Evolutionary conservation across 805 yeast species (phyloP).

Genomic region (Starmerella potacharoeniae): DNA sequence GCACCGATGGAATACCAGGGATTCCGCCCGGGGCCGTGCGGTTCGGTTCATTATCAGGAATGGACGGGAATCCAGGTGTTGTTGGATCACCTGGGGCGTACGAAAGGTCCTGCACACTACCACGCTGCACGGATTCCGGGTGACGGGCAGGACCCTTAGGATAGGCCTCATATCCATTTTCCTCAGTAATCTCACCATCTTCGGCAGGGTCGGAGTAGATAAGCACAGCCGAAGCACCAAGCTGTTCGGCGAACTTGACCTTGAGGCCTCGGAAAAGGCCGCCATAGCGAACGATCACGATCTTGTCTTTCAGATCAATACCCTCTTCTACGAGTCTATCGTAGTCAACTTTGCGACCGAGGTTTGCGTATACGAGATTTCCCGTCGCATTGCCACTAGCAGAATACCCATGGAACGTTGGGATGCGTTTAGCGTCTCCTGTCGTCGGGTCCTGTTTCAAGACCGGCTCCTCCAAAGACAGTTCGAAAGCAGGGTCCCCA

Average conservation of each 20-base stretch:
- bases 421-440: constrained; percentile 39
- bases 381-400: constrained; percentile 68
- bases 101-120: constrained; percentile 55
- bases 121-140: constrained; percentile 66
- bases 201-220: constrained; percentile 64
- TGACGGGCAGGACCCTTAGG: constrained; percentile 71
- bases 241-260: constrained; percentile 63
- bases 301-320: constrained; percentile 43
- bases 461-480: constrained; percentile 43
- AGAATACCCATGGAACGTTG: constrained; percentile 67
- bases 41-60: constrained; percentile 33
- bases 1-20: constrained; percentile 60
- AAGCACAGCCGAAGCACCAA: constrained; percentile 56
- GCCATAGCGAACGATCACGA: constrained; percentile 61
- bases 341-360: constrained; percentile 54
- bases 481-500: constrained; percentile 34
- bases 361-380: constrained; percentile 53
- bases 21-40: constrained; percentile 43
- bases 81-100: constrained; percentile 67
- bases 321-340: constrained; percentile 36
- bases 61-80: constrained; percentile 56
- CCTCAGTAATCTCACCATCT: constrained; percentile 36
- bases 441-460: constrained; percentile 45
- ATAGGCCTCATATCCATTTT: constrained; percentile 51
- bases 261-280: constrained; percentile 58